Evolutionary conservation across 2,329 filamentous ascomycete genomes (phyloP), one percentile per base, ranked within the genome.

Genomic region (Fonsecaea nubica): DNA sequence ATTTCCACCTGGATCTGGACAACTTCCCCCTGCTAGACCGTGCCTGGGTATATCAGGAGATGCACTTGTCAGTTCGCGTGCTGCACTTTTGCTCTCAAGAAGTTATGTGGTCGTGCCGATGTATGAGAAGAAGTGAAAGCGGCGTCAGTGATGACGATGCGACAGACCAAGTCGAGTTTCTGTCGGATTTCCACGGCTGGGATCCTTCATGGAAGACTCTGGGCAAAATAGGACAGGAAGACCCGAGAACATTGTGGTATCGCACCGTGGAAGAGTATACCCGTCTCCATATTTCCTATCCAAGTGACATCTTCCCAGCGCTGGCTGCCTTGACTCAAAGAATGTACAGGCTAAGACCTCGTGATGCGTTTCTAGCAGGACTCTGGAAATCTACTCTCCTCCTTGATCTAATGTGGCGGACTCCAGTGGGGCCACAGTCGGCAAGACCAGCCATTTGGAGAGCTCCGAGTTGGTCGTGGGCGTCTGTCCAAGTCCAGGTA

Each of bases 401-500:
- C 40, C n/a, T 45, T 5, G 40, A 45, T 45, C 40, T 45, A 7
- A 45, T 45, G 40, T 45, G 40, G 40, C 40, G 40, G 40, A 18
- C 40, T 18, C n/a, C 40, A n/a, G 40, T n/a, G 4, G 40, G 40
- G 40, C 40, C 40, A 45, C 40, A 45, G n/a, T 45, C 21, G 5
- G 40, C 15, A 18, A 45, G 40, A 45, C 40, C 40, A 18, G 40
- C 40, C 15, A 21, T 18, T 18, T 45, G 40, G 40, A 45, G 40
- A n/a, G 40, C 40, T 45, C 40, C 40, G 40, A 45, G 40, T 45
- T 45, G 40, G 40, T 45, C 40, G 6, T 45, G 40, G 40, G 40
- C 40, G 2, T 45, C 40, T 45, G 40, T 45, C 40, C 40, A 45
- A 21, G 15, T 18, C n/a, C 15, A 18, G 10, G 40, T 45, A 2